Conservation (phyloP, 2,329 filamentous ascomycete genomes). For the Ophiostoma sp. region DNA sequence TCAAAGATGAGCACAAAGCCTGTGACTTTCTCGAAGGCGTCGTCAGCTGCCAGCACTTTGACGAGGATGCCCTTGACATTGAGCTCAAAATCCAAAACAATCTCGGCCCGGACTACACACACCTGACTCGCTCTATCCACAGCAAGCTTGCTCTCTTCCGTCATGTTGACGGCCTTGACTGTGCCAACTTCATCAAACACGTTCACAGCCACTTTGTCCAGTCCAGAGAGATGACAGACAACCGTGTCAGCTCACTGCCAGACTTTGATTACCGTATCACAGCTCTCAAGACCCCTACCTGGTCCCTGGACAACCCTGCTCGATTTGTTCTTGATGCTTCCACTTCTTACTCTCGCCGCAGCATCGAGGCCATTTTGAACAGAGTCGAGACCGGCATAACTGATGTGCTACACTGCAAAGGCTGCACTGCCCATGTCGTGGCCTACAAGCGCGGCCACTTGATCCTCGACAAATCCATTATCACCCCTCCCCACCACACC, state of each 20-base stretch:
- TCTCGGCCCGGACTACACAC: slow-evolving; percentile 44
- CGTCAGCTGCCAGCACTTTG: slow-evolving; percentile 38
- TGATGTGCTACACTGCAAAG: slow-evolving; percentile 45
- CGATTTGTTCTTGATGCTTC: slow-evolving; percentile 41
- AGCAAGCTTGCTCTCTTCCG: slow-evolving; percentile 45
- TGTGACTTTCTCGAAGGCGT: slow-evolving; percentile 37
- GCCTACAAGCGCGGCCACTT: slow-evolving; percentile 51
- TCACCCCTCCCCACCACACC: slow-evolving; percentile 36
- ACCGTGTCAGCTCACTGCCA: slow-evolving; percentile 38
- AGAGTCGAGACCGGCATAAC: slow-evolving; percentile 48
- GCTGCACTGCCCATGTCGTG: slow-evolving; percentile 44
- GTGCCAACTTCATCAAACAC: slow-evolving; percentile 40
- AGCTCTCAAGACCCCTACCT: slow-evolving; percentile 43
- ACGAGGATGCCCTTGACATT: slow-evolving; percentile 44
- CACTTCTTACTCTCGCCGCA: slow-evolving; percentile 41
- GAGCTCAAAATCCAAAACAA: slow-evolving; percentile 46
- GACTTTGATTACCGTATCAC: slow-evolving; percentile 47
- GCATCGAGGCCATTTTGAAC: slow-evolving; percentile 46
- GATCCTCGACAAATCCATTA: slow-evolving; percentile 46
- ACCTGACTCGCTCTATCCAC: slow-evolving; percentile 41
- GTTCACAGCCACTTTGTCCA: slow-evolving; percentile 38
- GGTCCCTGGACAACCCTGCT: slow-evolving; percentile 45
- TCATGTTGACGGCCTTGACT: slow-evolving; percentile 40
- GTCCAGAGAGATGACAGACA: slow-evolving; percentile 41
- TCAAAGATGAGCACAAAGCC: slow-evolving; percentile 38